These are phyloP conservation scores for Rosa multiflora DNA, from an alignment of 306 rosid genomes.

Conservation along the genomic window DNA sequence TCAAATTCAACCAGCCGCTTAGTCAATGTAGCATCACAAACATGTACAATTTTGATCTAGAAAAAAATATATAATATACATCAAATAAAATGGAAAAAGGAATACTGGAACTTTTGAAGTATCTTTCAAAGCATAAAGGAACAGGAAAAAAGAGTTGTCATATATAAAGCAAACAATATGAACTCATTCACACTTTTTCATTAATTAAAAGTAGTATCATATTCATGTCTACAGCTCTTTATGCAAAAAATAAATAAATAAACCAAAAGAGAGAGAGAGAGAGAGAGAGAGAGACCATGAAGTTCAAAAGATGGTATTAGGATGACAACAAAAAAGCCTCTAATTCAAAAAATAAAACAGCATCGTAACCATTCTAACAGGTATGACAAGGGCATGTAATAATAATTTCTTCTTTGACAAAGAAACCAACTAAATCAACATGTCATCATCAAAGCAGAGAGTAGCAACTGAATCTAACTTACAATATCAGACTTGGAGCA, in stretches of 20 bases:
- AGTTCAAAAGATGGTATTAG: not conserved
- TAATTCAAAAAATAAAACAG: conserved; percentile 10
- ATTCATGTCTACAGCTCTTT: not conserved
- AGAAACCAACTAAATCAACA: no score
- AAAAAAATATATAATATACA: conserved; percentile 12
- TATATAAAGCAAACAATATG: not conserved
- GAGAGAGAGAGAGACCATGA: no score
- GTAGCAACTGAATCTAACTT: conserved; percentile 40
- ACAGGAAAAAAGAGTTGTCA: not conserved
- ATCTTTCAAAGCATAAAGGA: not conserved
- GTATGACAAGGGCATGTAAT: not conserved
- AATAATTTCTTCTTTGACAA: not conserved
- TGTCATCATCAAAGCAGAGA: conserved; percentile 9
- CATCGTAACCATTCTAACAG: no score
- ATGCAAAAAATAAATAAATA: not conserved
- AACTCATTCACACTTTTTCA: not conserved
- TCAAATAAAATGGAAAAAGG: not conserved
- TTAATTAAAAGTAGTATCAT: not conserved
- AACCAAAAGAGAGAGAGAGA: no score
- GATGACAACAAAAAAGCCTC: not conserved
- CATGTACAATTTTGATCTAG: conserved; percentile 78
- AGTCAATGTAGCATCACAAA: conserved; percentile 86
- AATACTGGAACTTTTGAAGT: not conserved
- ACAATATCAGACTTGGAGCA: conserved; percentile 78
- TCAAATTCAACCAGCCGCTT: conserved; percentile 88